Base-by-base conservation (phyloP, 2,329 filamentous ascomycete genomes). In the Alternaria solani region DNA sequence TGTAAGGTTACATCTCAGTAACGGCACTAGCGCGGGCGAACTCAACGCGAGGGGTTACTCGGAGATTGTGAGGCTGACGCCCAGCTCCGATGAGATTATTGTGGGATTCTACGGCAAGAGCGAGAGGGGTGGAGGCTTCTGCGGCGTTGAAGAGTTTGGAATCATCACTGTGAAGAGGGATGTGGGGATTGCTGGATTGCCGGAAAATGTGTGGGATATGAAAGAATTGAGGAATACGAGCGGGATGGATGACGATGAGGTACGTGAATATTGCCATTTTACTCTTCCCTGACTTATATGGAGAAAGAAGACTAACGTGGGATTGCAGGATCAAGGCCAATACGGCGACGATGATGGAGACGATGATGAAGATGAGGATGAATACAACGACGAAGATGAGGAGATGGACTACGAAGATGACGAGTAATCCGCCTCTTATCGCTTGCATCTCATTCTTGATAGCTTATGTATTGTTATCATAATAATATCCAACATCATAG, bases 81-180 rank as follows among this genome's bases (percentile, higher is more conserved):
- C 79, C 1, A 69, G 61, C 1, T 42, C 59, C 0, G 71, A 75
- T 26, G 78, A 84, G 51, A 73, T 74, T 12, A 80, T 85, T 44
- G 73, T 85, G 8, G 83, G 83, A 0, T 84, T 85, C 62, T 83
- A 74, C 58, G 83, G 83, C 2, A 70, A 65, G 49, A 83, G 78
- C 56, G 64, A 67, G 3, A 36, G 53, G 25, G 30, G 34, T 8
- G 34, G 36, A 26, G 38, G 75, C 72, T 64, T 70, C 63, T 54
- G 42, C 48, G 64, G 63, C 5, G 58, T 70, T 1, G 43, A 67
- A 39, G 79, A 84, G 62, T 84, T 85, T 69, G 83, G 82, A 5
- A 84, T 85, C 51, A 75, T 85, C 20, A 84, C 80, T 1, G 81
- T 78, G 5, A 79, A 81, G 0, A 78, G 70, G 55, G 72, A 70